These are phyloP conservation scores for Blumeriella jaapii DNA, from an alignment of 2,329 filamentous ascomycete species.

Conservation along the genomic window DNA sequence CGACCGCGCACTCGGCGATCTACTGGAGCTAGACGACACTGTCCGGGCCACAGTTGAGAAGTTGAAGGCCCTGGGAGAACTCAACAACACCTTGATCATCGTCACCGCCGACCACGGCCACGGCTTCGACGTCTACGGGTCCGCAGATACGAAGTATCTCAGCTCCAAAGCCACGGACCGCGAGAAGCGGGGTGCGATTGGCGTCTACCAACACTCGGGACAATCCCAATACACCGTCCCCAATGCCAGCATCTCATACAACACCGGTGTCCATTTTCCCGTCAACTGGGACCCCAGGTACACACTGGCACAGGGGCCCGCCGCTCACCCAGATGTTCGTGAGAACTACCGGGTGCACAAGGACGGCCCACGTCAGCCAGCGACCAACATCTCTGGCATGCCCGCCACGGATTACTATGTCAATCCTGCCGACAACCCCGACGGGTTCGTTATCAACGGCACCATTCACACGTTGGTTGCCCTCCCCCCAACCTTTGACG, in stretches of 20 bases:
- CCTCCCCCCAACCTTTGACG: background rate
- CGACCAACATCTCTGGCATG: constrained; percentile 40
- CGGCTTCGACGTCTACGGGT: constrained; percentile 78
- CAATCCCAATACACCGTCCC: constrained; percentile 61
- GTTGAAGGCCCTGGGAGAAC: constrained; percentile 51
- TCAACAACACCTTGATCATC: constrained; percentile 67
- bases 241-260: constrained; percentile 49
- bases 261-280: constrained; percentile 66
- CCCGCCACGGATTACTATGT: constrained; percentile 48
- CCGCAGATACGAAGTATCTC: constrained; percentile 70
- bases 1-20: constrained; percentile 72
- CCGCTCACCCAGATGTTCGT: constrained; percentile 60
- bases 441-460: constrained; percentile 65
- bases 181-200: constrained; percentile 63
- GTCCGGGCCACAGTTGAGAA: constrained; percentile 62
- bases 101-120: constrained; percentile 85
- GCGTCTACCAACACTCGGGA: constrained; percentile 62
- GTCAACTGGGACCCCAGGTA: constrained; percentile 78
- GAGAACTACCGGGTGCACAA: constrained; percentile 67
- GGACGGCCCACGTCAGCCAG: constrained; percentile 50
- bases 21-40: constrained; percentile 78
- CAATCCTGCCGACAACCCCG: constrained; percentile 53
- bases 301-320: constrained; percentile 62
- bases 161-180: constrained; percentile 52
- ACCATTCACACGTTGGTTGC: constrained; percentile 44